phyloP scores from a whole-genome alignment of 2,329 filamentous ascomycete genomes.

The Penicillium sp. region DNA sequence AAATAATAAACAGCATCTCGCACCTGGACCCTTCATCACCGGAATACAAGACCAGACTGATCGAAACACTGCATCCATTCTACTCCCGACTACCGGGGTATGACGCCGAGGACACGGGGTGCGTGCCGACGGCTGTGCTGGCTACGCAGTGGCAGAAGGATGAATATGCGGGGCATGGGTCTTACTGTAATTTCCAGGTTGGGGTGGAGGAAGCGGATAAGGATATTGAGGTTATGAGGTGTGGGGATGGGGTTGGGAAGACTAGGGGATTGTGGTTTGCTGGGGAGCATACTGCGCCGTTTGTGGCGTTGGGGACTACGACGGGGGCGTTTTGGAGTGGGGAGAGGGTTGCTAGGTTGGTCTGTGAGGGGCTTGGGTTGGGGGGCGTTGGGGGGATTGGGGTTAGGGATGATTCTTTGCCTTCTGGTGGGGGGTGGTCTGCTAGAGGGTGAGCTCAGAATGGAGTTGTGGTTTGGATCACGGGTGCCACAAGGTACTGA shows the following conservation, averaged over 20 bases:
- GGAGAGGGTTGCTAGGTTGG: conserved; percentile 66
- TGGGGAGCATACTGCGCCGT: conserved; percentile 86
- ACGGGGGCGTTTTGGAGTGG: conserved; percentile 93
- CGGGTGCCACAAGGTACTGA: no score
- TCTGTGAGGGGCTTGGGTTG: conserved; percentile 32
- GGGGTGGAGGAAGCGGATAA: conserved; percentile 66
- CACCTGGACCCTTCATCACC: conserved; percentile 37
- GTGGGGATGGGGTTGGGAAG: conserved; percentile 46
- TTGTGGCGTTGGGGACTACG: conserved; percentile 80
- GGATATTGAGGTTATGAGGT: conserved; percentile 62
- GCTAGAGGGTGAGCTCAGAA: not conserved
- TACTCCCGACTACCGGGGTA: conserved; percentile 72
- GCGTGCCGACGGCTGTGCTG: conserved; percentile 60
- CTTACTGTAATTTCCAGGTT: conserved; percentile 80
- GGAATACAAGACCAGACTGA: conserved; percentile 54
- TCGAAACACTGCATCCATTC: conserved; percentile 71
- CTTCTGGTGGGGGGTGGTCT: conserved; percentile 19
- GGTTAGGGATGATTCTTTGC: conserved; percentile 33
- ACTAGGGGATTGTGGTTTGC: conserved; percentile 76
- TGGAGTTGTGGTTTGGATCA: not conserved
- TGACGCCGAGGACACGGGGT: conserved; percentile 50
- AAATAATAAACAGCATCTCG: conserved; percentile 38
- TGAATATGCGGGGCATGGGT: conserved; percentile 73
- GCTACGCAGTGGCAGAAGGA: conserved; percentile 77
- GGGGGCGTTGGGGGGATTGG: conserved; percentile 21